Conservation (phyloP, 108 stramenopile species). For the Heterococcus sp. region DNA sequence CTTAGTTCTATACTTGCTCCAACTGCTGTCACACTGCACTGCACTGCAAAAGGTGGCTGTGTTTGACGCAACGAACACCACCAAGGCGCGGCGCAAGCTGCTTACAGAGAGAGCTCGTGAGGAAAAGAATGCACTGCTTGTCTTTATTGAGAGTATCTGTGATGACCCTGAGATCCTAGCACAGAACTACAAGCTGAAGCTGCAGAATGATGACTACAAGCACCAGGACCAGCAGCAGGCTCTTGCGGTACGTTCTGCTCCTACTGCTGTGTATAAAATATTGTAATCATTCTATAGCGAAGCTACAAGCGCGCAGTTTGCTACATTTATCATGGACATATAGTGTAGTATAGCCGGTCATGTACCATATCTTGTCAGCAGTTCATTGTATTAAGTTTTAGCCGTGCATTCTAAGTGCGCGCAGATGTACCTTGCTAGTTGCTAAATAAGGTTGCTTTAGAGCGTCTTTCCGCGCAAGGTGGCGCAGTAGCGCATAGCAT, state of each 20-base stretch:
- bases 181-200: constrained; percentile 54
- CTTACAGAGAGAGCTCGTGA: constrained; percentile 67
- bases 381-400: neutral
- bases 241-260: constrained; percentile 3
- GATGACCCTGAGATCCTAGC: constrained; percentile 67
- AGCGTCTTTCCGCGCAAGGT: too few relatives aligned
- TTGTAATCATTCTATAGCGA: neutral
- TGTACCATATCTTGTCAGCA: too few relatives aligned
- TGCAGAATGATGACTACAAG: constrained; percentile 60
- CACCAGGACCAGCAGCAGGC: constrained; percentile 51
- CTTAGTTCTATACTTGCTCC: too few relatives aligned
- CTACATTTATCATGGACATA: too few relatives aligned
- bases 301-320: neutral
- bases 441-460: too few relatives aligned
- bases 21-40: neutral
- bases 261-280: neutral
- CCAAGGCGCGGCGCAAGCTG: constrained; percentile 47
- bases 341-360: too few relatives aligned
- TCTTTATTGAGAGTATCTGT: constrained; percentile 93
- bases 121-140: constrained; percentile 58
- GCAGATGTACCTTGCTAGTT: too few relatives aligned
- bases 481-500: too few relatives aligned
- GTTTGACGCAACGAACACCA: constrained; percentile 96
- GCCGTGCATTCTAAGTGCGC: too few relatives aligned
- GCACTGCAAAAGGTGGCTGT: constrained; percentile 65